Conservation (phyloP, 495 filamentous ascomycete genomes). For the Corynascus novoguineensis region DNA sequence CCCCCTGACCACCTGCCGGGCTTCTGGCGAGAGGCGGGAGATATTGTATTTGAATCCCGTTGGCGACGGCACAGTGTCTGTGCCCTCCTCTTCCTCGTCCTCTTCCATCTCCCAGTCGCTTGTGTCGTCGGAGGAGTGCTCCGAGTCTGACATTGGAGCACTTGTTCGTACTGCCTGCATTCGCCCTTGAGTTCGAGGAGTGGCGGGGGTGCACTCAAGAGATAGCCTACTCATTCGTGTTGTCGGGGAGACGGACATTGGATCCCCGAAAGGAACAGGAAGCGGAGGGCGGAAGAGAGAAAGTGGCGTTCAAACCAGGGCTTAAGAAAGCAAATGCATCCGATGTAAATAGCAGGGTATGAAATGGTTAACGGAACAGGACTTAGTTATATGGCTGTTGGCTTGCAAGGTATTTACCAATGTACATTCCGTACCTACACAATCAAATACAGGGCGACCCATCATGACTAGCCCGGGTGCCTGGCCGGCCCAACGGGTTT, state of each 20-base stretch:
- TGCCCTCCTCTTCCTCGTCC: constrained; percentile 30
- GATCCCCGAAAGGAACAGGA: not conserved
- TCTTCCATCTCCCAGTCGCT: constrained; percentile 30
- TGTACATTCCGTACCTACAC: no score
- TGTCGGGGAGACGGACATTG: constrained; percentile 35
- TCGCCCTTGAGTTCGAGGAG: constrained; percentile 23
- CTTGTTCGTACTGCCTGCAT: constrained; percentile 20
- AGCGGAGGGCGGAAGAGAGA: constrained; percentile 6
- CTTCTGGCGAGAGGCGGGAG: constrained; percentile 19
- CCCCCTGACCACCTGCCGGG: constrained; percentile 18
- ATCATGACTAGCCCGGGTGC: not conserved
- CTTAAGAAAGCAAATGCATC: not conserved
- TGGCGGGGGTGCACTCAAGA: constrained; percentile 32
- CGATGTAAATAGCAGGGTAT: not conserved
- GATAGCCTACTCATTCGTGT: constrained; percentile 39
- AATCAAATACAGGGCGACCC: not conserved
- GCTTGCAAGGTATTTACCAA: no score
- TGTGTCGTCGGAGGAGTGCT: constrained; percentile 23
- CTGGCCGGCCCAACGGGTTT: constrained; percentile 1
- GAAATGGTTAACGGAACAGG: no score
- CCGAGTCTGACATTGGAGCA: constrained; percentile 6
- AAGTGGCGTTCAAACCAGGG: not conserved
- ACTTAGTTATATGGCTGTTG: no score
- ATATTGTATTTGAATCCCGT: constrained; percentile 37
- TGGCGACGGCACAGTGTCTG: constrained; percentile 30